Percentiles rank a stretch among this genome's conserved stretches.
Evolutionary conservation across 306 rosid genomes (phyloP).

Genomic region (Potentilla sterilis): DNA sequence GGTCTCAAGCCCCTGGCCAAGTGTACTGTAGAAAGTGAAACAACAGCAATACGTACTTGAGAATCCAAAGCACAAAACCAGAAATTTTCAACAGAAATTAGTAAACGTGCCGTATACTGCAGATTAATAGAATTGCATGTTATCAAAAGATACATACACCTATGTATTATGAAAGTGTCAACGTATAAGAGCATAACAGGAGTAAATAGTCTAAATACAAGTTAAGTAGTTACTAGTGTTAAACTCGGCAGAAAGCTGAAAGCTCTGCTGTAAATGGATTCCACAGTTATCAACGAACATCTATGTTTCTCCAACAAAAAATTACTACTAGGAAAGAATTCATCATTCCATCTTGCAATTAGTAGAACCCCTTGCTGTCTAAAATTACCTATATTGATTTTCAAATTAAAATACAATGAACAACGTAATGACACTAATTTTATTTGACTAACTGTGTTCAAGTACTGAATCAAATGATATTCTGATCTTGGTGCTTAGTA

Average conservation of each 20-base stretch:
- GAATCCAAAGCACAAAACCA: background rate
- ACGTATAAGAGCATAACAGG: background rate
- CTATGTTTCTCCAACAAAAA: background rate
- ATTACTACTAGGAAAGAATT: background rate
- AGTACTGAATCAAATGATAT: background rate
- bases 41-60: background rate
- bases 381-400: too few relatives aligned
- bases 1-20: slow-evolving; percentile 89
- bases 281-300: background rate
- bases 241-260: background rate
- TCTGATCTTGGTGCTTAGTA: background rate
- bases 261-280: background rate
- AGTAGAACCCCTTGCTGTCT: background rate
- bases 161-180: background rate
- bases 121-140: background rate
- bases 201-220: background rate
- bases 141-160: background rate
- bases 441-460: background rate
- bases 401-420: too few relatives aligned
- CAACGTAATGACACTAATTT: too few relatives aligned
- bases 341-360: background rate
- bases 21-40: slow-evolving; percentile 64
- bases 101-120: background rate
- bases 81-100: background rate
- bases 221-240: too few relatives aligned